Percentiles rank a stretch among this genome's conserved stretches.
phyloP scores from a whole-genome alignment of 805 yeast genomes.

The Metschnikowia aberdeeniae region DNA sequence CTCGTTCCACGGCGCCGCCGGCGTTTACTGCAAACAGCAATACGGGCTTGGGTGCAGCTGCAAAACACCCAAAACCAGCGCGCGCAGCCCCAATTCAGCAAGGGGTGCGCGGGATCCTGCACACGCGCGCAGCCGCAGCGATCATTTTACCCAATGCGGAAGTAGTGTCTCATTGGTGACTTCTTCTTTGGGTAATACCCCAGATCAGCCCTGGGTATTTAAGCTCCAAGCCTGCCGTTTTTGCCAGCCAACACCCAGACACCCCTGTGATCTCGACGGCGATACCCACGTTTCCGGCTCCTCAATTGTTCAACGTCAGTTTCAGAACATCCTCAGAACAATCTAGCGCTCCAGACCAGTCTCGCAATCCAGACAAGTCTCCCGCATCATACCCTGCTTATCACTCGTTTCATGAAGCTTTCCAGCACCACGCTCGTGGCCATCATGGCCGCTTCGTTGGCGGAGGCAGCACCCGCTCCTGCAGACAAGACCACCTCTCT shows the following conservation, averaged over 20 bases:
- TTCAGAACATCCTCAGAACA: too few species aligned
- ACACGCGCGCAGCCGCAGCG: background rate
- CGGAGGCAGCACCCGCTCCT: constrained; percentile 35
- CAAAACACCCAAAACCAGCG: background rate
- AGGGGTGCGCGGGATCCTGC: background rate
- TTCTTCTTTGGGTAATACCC: constrained; percentile 3
- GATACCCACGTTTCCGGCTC: too few species aligned
- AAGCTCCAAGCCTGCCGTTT: background rate
- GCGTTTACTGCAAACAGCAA: constrained; percentile 1
- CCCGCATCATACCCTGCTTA: too few species aligned
- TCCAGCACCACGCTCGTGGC: constrained; percentile 29
- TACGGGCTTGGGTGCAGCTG: background rate
- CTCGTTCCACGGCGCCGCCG: too few species aligned
- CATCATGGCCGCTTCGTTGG: constrained; percentile 23
- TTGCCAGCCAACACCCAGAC: too few species aligned
- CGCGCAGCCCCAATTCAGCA: background rate
- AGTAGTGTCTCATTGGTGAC: background rate
- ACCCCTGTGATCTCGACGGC: too few species aligned
- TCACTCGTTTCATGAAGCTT: constrained; percentile 25
- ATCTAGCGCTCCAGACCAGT: too few species aligned
- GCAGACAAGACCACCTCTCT: constrained; percentile 9
- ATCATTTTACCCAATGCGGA: constrained; percentile 3
- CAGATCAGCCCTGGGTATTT: background rate
- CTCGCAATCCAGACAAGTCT: too few species aligned
- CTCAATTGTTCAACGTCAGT: too few species aligned